Evolutionary conservation across 1,284 basidiomycete species (phyloP), one percentile per base, ranked within the genome.

Genomic region (Phylloboletellus chloephorus): DNA sequence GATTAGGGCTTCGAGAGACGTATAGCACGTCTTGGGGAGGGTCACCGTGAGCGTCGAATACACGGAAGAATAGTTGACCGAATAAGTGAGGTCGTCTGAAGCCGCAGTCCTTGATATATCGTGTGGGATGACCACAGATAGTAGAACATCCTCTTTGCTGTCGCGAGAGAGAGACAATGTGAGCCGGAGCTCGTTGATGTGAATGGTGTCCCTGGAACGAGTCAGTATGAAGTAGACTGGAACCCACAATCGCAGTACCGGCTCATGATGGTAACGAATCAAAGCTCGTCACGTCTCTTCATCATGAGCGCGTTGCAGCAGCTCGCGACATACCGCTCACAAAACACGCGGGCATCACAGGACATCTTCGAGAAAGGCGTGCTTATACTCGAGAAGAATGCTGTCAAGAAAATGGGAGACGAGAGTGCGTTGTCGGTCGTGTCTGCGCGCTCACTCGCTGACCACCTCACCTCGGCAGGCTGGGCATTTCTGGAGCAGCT

Each of bases 401-500:
- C 53, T 1, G 52, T 67, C n/a, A 48, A 60, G 24, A 72, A 69
- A 41, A 65, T 79, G 29, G 79, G 79, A 3, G 79, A 86, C 41
- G 79, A 84, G 53, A 71, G 83, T 82, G 43, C 24, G 48, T 23
- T 30, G 15, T 26, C 37, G 12, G 16, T 41, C 25, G 6, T 7
- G 7, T 36, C 19, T 23, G 4, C n/a, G 4, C 16, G 7, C 29
- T 12, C 28, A 28, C n/a, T 5, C 29, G 13, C 11, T 25, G 9
- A 35, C 28, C 25, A 45, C 37, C 39, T 47, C 46, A 49, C 37
- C 2, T 41, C 25, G 7, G 11, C 52, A 92, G 88, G 74, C 50
- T 96, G 91, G 90, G 74, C 82, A 2, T 80, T 92, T 47, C 67
- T 94, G 11, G 95, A 98, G 60, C 93, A 97, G 58, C 70, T 97